Evolutionary conservation across 2,329 filamentous ascomycete genomes (phyloP), one percentile per base, ranked within the genome.

Genomic region (Graphilbum ipis-grandicollis): DNA sequence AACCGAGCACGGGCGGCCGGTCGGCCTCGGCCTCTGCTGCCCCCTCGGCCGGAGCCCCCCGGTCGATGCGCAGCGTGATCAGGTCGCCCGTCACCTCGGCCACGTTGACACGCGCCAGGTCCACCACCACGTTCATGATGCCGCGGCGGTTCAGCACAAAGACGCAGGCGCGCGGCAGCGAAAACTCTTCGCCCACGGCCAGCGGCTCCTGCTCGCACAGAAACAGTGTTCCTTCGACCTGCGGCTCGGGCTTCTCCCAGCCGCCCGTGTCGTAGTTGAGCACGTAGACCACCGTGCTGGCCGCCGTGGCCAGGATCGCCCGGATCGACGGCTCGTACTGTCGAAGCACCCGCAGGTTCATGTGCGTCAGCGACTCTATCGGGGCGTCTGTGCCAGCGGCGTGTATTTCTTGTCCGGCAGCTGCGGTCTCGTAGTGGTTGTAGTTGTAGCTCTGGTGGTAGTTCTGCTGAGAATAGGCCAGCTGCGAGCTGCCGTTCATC

Each of bases 141-240:
- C 75, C 73, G 30, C 75, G 68, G 32, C 81, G 66, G 56, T 83
- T 86, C 43, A 88, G 63, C 7, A 88, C 64, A 47, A 85, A 79
- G 14, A 82, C 68, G 57, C 73, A 73, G 18, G 62, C 60, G 14
- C 60, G 52, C 26, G 60, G 53, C 34, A 59, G 26, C 34, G 55
- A 51, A 25, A 56, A 46, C 49, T 52, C 38, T 21, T 53, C 55
- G 3, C 54, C 51, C 3, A 52, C 47, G 5, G 26, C 26, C 47
- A 61, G 43, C 43, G 57, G 65, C 46, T 57, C 54, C 50, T 71
- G 66, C 44, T 79, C 68, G 62, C 82, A 92, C 37, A 96, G 71
- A 54, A 96, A 98, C 44, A 96, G 63, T 12, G 83, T 81, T 29
- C 90, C 90, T 56, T 93, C 86, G 10, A 86, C 69, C 30, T 36